These are phyloP conservation scores for Colletotrichum cordylinicola DNA, from an alignment of 2,329 filamentous ascomycete genomes.

Conservation along the genomic window DNA sequence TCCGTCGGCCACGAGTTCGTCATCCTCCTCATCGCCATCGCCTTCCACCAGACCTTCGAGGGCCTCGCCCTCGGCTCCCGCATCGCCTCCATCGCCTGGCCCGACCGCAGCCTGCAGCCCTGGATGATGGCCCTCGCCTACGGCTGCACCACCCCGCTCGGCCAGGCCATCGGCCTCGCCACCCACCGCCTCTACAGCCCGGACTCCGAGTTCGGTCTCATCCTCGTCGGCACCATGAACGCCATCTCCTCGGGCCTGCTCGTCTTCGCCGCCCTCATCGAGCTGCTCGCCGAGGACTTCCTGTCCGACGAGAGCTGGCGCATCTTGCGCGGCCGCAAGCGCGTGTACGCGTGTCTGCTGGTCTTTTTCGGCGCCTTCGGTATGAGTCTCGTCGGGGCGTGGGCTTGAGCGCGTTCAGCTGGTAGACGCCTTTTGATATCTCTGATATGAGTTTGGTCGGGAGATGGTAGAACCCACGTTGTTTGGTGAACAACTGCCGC, in stretches of 20 bases:
- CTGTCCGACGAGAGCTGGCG: slow-evolving; percentile 68
- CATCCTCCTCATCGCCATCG: slow-evolving; percentile 79
- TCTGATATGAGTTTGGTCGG: too few species aligned
- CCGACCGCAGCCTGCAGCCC: slow-evolving; percentile 48
- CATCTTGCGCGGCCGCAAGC: slow-evolving; percentile 55
- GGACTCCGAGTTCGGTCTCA: slow-evolving; percentile 66
- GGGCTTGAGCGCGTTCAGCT: slow-evolving; percentile 49
- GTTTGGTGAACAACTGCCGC: not conserved
- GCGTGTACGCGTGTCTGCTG: slow-evolving; percentile 60
- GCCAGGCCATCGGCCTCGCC: slow-evolving; percentile 75
- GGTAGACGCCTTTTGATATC: not conserved
- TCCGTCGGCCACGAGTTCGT: slow-evolving; percentile 78
- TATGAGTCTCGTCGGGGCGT: slow-evolving; percentile 70
- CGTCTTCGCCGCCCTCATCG: slow-evolving; percentile 74
- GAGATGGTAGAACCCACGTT: not conserved
- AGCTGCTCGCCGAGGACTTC: slow-evolving; percentile 76
- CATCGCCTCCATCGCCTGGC: slow-evolving; percentile 61
- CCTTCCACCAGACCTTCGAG: slow-evolving; percentile 70
- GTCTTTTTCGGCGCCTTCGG: slow-evolving; percentile 65
- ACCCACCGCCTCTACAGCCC: slow-evolving; percentile 76
- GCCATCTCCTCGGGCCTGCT: slow-evolving; percentile 75
- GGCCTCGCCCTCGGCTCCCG: slow-evolving; percentile 70
- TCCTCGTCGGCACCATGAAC: slow-evolving; percentile 78
- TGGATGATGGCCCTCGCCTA: slow-evolving; percentile 65
- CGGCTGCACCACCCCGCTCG: slow-evolving; percentile 69